These are phyloP conservation scores for Tricladium varicosporioides DNA, from an alignment of 2,329 filamentous ascomycete species.

Conservation along the genomic window DNA sequence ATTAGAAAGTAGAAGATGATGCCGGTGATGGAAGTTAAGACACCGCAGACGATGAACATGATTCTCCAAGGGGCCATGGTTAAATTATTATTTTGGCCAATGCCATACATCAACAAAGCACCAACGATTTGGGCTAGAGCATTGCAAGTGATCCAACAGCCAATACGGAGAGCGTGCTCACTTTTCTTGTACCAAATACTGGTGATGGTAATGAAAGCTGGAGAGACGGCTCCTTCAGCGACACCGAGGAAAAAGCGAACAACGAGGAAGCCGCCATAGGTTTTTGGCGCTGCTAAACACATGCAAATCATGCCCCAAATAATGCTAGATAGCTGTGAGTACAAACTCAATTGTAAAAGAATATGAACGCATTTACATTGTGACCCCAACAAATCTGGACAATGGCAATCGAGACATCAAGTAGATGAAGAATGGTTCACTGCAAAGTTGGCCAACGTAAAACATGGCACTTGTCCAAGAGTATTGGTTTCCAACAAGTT, in stretches of 20 bases:
- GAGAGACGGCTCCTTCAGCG: slow-evolving; percentile 41
- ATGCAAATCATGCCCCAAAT: slow-evolving; percentile 44
- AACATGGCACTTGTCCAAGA: slow-evolving; percentile 48
- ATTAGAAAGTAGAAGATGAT: slow-evolving; percentile 46
- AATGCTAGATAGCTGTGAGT: slow-evolving; percentile 27
- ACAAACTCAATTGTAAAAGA: neutral
- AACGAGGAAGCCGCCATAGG: slow-evolving; percentile 39
- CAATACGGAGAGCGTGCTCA: slow-evolving; percentile 37
- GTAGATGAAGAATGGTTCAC: slow-evolving; percentile 50
- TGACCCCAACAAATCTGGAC: slow-evolving; percentile 48
- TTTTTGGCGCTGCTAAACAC: slow-evolving; percentile 42
- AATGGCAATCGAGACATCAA: slow-evolving; percentile 48
- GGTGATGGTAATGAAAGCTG: slow-evolving; percentile 46
- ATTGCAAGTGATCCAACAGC: slow-evolving; percentile 44
- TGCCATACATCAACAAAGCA: slow-evolving; percentile 49
- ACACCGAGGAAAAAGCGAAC: slow-evolving; percentile 44
- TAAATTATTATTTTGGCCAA: slow-evolving; percentile 41
- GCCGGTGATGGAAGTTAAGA: slow-evolving; percentile 42
- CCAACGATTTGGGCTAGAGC: slow-evolving; percentile 46
- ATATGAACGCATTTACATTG: slow-evolving; percentile 36
- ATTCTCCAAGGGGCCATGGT: slow-evolving; percentile 44
- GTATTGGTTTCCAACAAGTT: slow-evolving; percentile 44
- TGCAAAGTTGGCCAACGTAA: slow-evolving; percentile 45
- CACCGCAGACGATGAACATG: slow-evolving; percentile 50
- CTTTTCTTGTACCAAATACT: slow-evolving; percentile 40